Evolutionary conservation across 495 filamentous ascomycete genomes (phyloP).

Genomic region (Aspergillus sclerotioniger): DNA sequence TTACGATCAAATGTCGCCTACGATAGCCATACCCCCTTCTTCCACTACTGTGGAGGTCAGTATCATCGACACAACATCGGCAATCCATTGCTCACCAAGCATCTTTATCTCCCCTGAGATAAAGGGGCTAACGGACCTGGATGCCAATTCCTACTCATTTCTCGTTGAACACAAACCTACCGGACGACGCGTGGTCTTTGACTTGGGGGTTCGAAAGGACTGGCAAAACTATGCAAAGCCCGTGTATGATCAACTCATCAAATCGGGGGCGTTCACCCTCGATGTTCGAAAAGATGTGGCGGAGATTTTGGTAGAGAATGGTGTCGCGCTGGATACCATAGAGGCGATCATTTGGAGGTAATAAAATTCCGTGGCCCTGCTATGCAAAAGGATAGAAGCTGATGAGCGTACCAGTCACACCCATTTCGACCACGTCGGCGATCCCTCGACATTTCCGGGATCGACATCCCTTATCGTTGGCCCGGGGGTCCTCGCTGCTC

Average conservation of each 20-base stretch:
- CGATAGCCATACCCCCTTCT: background rate
- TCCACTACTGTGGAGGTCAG: background rate
- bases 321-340: background rate
- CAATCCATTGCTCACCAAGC: background rate
- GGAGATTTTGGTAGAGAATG: background rate
- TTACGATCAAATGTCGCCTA: too few species aligned
- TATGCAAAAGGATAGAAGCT: background rate
- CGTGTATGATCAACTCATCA: background rate
- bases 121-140: background rate
- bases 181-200: background rate
- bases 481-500: background rate
- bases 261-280: background rate
- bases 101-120: background rate
- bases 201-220: conserved; percentile 1
- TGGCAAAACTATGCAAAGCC: background rate
- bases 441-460: background rate
- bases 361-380: background rate
- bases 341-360: conserved; percentile 3
- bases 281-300: background rate
- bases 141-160: background rate
- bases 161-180: background rate
- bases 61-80: conserved; percentile 2
- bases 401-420: background rate
- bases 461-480: background rate
- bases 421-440: conserved; percentile 1